Base-by-base conservation (phyloP, 306 rosid genomes). In the Arachis stenosperma region DNA sequence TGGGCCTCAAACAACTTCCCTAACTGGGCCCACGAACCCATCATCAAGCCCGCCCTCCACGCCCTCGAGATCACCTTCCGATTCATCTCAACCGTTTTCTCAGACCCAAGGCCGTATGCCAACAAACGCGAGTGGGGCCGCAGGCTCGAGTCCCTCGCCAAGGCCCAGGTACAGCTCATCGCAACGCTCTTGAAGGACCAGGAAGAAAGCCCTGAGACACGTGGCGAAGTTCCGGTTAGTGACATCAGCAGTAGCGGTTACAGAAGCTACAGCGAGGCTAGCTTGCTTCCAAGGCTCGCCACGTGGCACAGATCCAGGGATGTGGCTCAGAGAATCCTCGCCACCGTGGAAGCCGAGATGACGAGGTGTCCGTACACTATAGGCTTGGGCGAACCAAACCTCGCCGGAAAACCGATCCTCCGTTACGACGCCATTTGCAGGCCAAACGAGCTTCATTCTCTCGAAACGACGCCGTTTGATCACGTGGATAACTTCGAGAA, bases 61-160 rank as follows among this genome's bases (percentile, higher is more conserved):
- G 97, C 90, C 7, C 73, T 94, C 4, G 98, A 94, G 67, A 88
- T 91, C 58, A 84, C 98, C 13, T 91, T 94, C 76, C 89, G 97
- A 22, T 81, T 94, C 64, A 57, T 94, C 30, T 79, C 90, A 3
- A 86, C 90, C 46, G 82, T 77, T 9, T 15, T 86, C 11, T 88
- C 90, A 0, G 97, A 94, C 65, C 91, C 95, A 0, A 63, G 98
- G 6, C 90, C 89, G 3, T 91, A 91, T 36, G 65, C 79, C 1
- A 91, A 89, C 86, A 81, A 78, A 8, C 84, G 94, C 53, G 95
- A 94, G 64, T 91, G 96, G 98, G 66, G 54, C 48, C 87, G 92
- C 9, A 79, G 88, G 43, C 72, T 85, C 2, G 95, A 89, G 76
- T 85, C 90, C 0, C 89, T 94, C 3, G 75, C 90, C 1, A 79